A percentile compares a stretch with the other conserved stretches of the same genome.
phyloP scores from a whole-genome alignment of 2,329 filamentous ascomycete genomes.

The Ceratocystis albifundus region DNA sequence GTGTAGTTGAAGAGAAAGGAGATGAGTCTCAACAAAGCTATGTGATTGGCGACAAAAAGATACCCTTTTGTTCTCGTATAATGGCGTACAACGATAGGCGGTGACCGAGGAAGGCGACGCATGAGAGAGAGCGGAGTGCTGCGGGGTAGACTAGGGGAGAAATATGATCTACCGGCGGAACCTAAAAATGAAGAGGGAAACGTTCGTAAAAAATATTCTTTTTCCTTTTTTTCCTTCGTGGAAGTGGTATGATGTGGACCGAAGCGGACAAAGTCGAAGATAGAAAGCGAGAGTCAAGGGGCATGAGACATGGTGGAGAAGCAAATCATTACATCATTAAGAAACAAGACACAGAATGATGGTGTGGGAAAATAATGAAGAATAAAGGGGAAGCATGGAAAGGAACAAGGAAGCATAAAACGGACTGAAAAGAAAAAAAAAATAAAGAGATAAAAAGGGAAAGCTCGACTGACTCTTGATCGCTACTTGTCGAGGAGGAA shows the following conservation, averaged over 20 bases:
- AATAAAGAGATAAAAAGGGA: neutral
- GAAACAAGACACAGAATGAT: constrained; percentile 7
- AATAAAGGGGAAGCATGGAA: neutral
- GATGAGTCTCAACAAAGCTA: neutral
- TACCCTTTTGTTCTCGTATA: neutral
- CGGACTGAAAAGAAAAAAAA: neutral
- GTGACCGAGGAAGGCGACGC: neutral
- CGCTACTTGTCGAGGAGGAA: neutral
- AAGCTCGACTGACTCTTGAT: neutral
- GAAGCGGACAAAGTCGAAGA: constrained; percentile 5
- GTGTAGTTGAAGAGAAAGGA: neutral
- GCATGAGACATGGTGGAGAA: neutral
- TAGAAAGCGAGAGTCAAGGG: neutral
- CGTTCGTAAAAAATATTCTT: constrained; percentile 56
- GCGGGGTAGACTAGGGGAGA: neutral
- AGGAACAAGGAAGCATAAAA: neutral
- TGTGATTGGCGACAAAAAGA: neutral
- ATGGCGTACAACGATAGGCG: neutral
- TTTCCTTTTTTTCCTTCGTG: constrained; percentile 35
- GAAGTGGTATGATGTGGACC: neutral
- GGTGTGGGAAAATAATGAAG: neutral
- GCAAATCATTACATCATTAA: constrained; percentile 6
- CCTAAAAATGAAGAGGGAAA: constrained; percentile 58
- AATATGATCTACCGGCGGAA: constrained; percentile 69
- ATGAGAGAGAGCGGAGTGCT: constrained; percentile 5